These are phyloP conservation scores for Pholiota adiposa DNA, from an alignment of 1,284 basidiomycete genomes.

Conservation along the genomic window DNA sequence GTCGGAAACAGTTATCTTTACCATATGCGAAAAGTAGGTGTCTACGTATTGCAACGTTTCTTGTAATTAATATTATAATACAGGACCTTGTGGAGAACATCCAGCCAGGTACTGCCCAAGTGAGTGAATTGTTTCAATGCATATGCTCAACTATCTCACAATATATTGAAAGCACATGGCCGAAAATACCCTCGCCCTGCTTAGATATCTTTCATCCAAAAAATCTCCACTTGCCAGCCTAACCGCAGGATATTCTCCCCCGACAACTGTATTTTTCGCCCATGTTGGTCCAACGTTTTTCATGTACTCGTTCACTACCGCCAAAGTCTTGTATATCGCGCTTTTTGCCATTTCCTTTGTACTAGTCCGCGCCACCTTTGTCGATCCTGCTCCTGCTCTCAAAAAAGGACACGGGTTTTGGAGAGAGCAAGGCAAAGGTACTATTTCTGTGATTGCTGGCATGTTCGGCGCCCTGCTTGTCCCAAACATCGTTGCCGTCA, in stretches of 20 bases:
- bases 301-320: constrained; percentile 75
- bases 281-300: constrained; percentile 68
- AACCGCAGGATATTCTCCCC: constrained; percentile 56
- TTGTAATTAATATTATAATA: background rate
- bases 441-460: constrained; percentile 49
- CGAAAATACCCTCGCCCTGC: constrained; percentile 85
- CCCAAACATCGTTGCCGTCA: constrained; percentile 75
- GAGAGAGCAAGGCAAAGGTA: constrained; percentile 44
- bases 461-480: constrained; percentile 62
- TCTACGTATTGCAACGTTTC: background rate
- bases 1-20: constrained; percentile 94
- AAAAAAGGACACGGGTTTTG: constrained; percentile 41
- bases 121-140: constrained; percentile 25
- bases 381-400: constrained; percentile 37
- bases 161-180: constrained; percentile 78
- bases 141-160: background rate
- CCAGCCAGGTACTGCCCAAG: constrained; percentile 77
- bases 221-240: constrained; percentile 69
- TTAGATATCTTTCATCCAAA: constrained; percentile 77
- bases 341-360: constrained; percentile 52
- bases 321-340: constrained; percentile 70
- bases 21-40: constrained; percentile 77
- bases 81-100: constrained; percentile 84
- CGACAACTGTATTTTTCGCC: constrained; percentile 79
- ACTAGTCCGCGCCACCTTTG: constrained; percentile 41